Evolutionary conservation across 2,329 filamentous ascomycete species (phyloP).

Genomic region (Scedosporium dehoogii): DNA sequence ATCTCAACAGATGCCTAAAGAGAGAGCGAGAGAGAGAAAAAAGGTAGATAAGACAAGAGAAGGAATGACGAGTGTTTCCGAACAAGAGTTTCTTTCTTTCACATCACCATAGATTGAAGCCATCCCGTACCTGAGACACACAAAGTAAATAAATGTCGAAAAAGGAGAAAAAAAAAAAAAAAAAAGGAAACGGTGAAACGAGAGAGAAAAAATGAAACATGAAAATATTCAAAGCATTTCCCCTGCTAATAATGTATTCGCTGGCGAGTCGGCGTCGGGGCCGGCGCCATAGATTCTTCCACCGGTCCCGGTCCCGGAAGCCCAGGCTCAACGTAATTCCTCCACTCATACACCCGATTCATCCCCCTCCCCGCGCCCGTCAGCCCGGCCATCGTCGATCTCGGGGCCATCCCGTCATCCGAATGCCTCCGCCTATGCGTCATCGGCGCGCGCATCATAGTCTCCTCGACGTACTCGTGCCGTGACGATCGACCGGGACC

Average conservation of each 20-base stretch:
- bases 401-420: neutral
- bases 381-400: slow-evolving; percentile 4
- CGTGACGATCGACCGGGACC: neutral
- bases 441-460: neutral
- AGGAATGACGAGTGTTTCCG: neutral
- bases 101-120: neutral
- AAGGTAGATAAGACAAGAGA: neutral
- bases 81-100: neutral
- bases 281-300: neutral
- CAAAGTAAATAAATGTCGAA: neutral
- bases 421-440: neutral
- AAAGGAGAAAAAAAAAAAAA: neutral
- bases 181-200: neutral
- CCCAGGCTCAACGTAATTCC: slow-evolving; percentile 4
- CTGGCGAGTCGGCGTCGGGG: neutral
- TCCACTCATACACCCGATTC: slow-evolving; percentile 6
- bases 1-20: neutral
- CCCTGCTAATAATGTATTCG: neutral
- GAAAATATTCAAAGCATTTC: neutral
- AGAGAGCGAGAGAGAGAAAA: neutral
- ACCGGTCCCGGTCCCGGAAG: neutral
- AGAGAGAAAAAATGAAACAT: neutral
- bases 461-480: neutral
- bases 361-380: slow-evolving; percentile 2
- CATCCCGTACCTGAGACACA: neutral